Percentiles rank a stretch among this genome's conserved stretches.
phyloP scores from a whole-genome alignment of 805 yeast species.

The Clavispora santaluciae region DNA sequence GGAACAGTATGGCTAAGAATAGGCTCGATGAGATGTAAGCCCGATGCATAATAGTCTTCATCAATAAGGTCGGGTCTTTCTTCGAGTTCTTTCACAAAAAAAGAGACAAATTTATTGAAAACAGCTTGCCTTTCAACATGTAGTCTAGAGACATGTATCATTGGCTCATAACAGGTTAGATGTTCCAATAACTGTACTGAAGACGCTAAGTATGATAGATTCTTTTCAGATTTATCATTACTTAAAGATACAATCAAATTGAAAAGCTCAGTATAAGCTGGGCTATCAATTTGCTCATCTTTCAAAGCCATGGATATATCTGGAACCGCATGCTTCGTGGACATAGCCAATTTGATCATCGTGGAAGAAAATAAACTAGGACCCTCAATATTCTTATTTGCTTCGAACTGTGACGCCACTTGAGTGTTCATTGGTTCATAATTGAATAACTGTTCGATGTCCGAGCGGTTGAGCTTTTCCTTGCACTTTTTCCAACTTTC shows the following conservation, averaged over 20 bases:
- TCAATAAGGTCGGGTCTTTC: slow-evolving; percentile 22
- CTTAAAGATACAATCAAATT: neutral
- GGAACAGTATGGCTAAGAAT: slow-evolving; percentile 43
- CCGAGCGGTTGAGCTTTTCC: slow-evolving; percentile 1
- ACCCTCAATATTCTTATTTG: slow-evolving; percentile 1
- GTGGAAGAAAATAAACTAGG: slow-evolving; percentile 4
- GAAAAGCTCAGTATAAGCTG: neutral
- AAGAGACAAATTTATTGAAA: slow-evolving; percentile 30
- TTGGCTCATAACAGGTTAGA: slow-evolving; percentile 4
- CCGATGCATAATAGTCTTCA: slow-evolving; percentile 55
- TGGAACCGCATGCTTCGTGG: slow-evolving; percentile 13
- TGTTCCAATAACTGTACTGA: slow-evolving; percentile 5
- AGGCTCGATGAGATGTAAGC: slow-evolving; percentile 51
- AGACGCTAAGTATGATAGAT: slow-evolving; percentile 3
- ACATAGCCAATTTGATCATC: slow-evolving; percentile 16
- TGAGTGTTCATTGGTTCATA: slow-evolving; percentile 5
- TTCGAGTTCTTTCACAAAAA: slow-evolving; percentile 30
- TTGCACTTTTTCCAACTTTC: slow-evolving; percentile 5
- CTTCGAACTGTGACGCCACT: neutral
- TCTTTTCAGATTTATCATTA: neutral
- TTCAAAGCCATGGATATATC: neutral
- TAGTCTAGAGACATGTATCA: neutral
- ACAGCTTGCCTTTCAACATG: slow-evolving; percentile 3
- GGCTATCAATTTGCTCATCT: neutral
- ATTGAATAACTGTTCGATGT: slow-evolving; percentile 4